Conservation (phyloP, 177 flowering plant species). For the Vitis hybrid region DNA sequence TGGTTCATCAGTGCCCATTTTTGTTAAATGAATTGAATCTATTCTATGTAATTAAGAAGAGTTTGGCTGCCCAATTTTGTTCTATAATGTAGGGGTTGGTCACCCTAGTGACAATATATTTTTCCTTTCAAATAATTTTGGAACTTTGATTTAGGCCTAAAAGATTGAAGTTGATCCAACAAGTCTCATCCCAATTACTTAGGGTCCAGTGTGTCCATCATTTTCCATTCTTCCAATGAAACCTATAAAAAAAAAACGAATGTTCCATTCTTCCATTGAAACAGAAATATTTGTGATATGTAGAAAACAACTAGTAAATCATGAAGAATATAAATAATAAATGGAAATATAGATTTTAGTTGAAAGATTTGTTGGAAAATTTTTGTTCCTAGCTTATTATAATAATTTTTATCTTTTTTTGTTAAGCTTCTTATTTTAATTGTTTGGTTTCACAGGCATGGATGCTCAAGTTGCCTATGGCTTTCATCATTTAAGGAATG, state of each 20-base stretch:
- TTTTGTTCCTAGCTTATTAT: not conserved
- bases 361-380: not conserved
- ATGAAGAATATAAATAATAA: not conserved
- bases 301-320: not conserved
- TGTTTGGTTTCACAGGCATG: constrained; percentile 65
- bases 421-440: not conserved
- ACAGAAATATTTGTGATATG: not conserved
- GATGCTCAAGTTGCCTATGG: constrained; percentile 99
- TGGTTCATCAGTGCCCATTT: no score
- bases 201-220: not conserved
- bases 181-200: not conserved
- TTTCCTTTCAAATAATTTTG: not conserved
- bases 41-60: no score
- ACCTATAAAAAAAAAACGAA: not conserved
- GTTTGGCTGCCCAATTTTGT: not conserved
- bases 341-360: not conserved
- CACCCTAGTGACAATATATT: not conserved
- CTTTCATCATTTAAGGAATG: constrained; percentile 92
- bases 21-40: no score
- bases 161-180: not conserved
- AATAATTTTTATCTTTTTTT: not conserved
- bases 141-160: not conserved
- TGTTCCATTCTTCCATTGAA: not conserved
- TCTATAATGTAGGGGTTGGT: not conserved
- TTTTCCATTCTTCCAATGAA: not conserved